These are phyloP conservation scores for Aurantiochytrium sp. DNA, from an alignment of 108 stramenopile species.

Conservation along the genomic window DNA sequence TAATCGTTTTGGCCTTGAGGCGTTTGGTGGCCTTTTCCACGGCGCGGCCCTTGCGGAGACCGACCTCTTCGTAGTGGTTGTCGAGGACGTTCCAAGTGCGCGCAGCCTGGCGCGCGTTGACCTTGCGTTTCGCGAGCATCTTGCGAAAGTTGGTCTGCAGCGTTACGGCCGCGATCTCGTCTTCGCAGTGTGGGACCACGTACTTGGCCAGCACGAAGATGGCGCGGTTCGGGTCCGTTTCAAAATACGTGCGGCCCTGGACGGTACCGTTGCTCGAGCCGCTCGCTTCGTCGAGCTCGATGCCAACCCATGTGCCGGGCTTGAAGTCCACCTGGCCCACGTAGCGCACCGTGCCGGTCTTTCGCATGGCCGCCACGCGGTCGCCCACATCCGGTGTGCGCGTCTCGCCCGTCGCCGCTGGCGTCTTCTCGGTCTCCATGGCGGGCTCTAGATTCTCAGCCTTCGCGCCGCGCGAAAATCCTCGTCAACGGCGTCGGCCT, in stretches of 20 bases:
- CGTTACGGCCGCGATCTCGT: slow-evolving; percentile 5
- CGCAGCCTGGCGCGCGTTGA: background rate
- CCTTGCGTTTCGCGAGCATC: slow-evolving; percentile 25
- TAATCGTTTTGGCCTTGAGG: slow-evolving; percentile 3
- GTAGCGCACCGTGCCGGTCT: background rate
- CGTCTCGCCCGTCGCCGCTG: background rate
- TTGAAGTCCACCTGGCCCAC: background rate
- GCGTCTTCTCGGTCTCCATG: too few relatives aligned
- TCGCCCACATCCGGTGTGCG: background rate
- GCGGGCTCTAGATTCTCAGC: too few relatives aligned
- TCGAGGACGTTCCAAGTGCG: slow-evolving; percentile 37
- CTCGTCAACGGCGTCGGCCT: too few relatives aligned
- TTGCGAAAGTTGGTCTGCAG: background rate
- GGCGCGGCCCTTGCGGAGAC: background rate
- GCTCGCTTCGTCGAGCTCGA: slow-evolving; percentile 47
- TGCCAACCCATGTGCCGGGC: slow-evolving; percentile 39
- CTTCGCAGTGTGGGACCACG: slow-evolving; percentile 32
- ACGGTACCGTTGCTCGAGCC: slow-evolving; percentile 49
- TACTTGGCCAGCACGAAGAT: slow-evolving; percentile 18
- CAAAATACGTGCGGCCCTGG: slow-evolving; percentile 44
- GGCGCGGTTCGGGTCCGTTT: slow-evolving; percentile 34
- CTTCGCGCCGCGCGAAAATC: too few relatives aligned
- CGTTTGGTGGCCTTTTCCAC: slow-evolving; percentile 29
- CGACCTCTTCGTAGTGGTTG: slow-evolving; percentile 30
- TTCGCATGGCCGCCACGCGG: background rate